Evolutionary conservation across 2,329 filamentous ascomycete genomes (phyloP), one percentile per base, ranked within the genome.

Genomic region (Alternaria novae-zelandiae): DNA sequence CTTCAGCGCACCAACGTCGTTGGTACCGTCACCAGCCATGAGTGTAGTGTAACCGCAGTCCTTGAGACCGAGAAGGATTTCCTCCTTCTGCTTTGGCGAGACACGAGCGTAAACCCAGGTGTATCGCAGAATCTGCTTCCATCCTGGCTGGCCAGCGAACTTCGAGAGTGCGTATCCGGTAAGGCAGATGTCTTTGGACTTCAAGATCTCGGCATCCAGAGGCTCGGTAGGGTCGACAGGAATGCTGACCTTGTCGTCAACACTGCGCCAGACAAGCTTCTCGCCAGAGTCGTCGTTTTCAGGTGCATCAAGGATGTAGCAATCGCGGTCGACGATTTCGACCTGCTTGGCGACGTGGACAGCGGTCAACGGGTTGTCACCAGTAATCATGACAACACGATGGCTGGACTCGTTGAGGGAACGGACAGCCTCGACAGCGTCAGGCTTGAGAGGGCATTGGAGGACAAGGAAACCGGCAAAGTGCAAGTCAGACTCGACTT

Each of bases 321-420:
- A 93, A 32, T 98, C 94, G 60, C 96, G 91, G 75, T 99, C 96
- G 15, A 99, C 94, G 79, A 99, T 99, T 79, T 99, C 96, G 25
- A 99, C 96, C 79, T 97, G 91, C 65, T 91, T 90, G 15, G 96
- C 96, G 60, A 99, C 96, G 77, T 99, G 95, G 11, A 97, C 93
- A 69, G 96, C 96, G 44, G 96, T 99, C 56, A 99, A 86, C 12
- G 96, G 95, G 79, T 99, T 99, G 80, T 99, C 96, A 78, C 96
- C 96, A 64, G 96, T 99, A 70, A 99, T 99, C 96, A 99, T 99
- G 72, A 99, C 92, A 50, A 97, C 94, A 72, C 96, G 93, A 81
- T 99, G 96, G 82, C 94, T 98, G 82, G 95, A 98, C 84, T 99
- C 96, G 78, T 97, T 99, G 72, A 99, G 87, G 93, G 98, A 97